Conservation (phyloP, 1,139 yeast species). For the Suhomyces bolitotheri region DNA sequence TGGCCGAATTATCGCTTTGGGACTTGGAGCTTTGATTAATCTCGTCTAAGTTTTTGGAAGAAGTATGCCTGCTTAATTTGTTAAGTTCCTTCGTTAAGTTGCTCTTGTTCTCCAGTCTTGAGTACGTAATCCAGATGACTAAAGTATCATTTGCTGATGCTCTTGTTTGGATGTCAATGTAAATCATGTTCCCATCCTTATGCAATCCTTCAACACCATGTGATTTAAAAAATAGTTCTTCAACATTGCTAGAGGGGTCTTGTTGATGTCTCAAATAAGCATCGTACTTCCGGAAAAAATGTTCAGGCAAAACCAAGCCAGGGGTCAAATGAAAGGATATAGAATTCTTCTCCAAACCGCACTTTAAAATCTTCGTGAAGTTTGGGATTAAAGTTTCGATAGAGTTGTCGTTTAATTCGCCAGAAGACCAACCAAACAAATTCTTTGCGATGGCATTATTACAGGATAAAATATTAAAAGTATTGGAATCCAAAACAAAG, state of each 20-base stretch:
- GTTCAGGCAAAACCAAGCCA: constrained; percentile 78
- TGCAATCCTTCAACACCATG: constrained; percentile 69
- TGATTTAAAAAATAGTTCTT: constrained; percentile 55
- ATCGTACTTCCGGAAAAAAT: constrained; percentile 69
- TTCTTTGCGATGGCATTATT: constrained; percentile 78
- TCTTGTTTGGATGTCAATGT: constrained; percentile 78
- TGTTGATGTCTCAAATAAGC: constrained; percentile 26
- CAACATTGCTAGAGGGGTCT: constrained; percentile 16
- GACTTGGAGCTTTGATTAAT: neutral
- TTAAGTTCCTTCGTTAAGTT: constrained; percentile 28
- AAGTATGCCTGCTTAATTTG: constrained; percentile 23
- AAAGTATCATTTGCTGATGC: constrained; percentile 60
- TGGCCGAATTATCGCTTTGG: neutral
- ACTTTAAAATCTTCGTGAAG: constrained; percentile 54
- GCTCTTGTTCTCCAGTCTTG: constrained; percentile 43
- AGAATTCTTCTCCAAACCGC: constrained; percentile 45
- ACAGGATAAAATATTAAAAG: constrained; percentile 57
- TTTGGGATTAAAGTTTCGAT: constrained; percentile 66
- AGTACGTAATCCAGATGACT: constrained; percentile 87
- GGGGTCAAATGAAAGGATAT: constrained; percentile 46
- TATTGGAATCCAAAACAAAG: constrained; percentile 59
- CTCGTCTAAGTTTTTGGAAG: constrained; percentile 21
- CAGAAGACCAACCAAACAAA: constrained; percentile 64
- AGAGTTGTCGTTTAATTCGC: constrained; percentile 49
- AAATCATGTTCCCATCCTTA: constrained; percentile 63